Evolutionary conservation across 768 basidiomycete genomes (phyloP).

Genomic region (Macrolepiota fuliginosa): DNA sequence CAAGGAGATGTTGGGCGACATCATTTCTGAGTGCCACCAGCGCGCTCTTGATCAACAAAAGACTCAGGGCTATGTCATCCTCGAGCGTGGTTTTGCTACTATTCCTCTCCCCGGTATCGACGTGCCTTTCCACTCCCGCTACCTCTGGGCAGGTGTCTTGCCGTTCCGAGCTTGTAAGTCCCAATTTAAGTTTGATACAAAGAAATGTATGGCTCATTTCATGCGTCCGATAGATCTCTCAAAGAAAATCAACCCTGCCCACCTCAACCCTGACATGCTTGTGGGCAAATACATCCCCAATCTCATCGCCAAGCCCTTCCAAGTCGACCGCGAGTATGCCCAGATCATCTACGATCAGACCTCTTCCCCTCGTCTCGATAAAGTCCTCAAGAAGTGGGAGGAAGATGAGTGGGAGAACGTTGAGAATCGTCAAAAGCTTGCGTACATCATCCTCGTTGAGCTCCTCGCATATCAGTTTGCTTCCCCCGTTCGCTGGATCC

Average conservation of each 20-base stretch:
- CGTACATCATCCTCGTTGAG: slow-evolving; percentile 95
- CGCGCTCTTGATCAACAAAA: slow-evolving; percentile 77
- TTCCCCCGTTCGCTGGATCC: slow-evolving; percentile 98
- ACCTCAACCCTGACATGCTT: slow-evolving; percentile 93
- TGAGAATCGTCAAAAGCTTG: slow-evolving; percentile 88
- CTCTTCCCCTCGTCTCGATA: slow-evolving; percentile 90
- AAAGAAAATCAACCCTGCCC: slow-evolving; percentile 92
- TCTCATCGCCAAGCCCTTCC: slow-evolving; percentile 86
- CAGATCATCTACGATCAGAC: slow-evolving; percentile 98
- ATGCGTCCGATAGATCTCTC: slow-evolving; percentile 65
- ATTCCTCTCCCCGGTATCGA: slow-evolving; percentile 96
- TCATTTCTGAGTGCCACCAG: slow-evolving; percentile 78
- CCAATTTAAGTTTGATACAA: not conserved
- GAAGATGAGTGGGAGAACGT: slow-evolving; percentile 80
- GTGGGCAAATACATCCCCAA: slow-evolving; percentile 97
- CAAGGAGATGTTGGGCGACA: slow-evolving; percentile 93
- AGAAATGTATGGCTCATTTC: not conserved
- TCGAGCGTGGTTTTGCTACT: slow-evolving; percentile 96
- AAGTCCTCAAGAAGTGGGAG: slow-evolving; percentile 93
- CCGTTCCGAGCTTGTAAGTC: slow-evolving; percentile 92
- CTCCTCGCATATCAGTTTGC: slow-evolving; percentile 98
- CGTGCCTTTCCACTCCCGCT: slow-evolving; percentile 99
- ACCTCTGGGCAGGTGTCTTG: slow-evolving; percentile 98
- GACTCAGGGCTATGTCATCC: slow-evolving; percentile 83
- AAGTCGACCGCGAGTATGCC: slow-evolving; percentile 81